phyloP scores from a whole-genome alignment of 192 early-diverging fungal genomes.

The Podila epigama region DNA sequence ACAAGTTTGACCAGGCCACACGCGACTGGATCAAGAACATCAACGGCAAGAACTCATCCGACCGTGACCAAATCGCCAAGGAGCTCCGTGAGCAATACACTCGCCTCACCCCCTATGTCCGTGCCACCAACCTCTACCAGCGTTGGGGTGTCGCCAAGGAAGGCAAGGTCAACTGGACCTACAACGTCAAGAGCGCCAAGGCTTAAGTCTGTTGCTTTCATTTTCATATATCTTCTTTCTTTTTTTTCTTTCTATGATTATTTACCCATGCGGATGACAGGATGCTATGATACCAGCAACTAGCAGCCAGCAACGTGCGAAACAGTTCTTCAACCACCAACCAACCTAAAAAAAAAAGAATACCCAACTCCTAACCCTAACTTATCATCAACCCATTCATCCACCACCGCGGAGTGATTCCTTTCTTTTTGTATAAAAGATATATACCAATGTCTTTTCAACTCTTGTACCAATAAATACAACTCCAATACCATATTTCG shows the following conservation, averaged over 20 bases:
- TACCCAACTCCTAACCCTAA: background rate
- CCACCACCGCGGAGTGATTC: background rate
- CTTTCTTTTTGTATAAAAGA: background rate
- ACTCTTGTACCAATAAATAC: no score
- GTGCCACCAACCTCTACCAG: constrained; percentile 54
- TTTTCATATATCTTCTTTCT: background rate
- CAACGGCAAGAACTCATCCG: constrained; percentile 48
- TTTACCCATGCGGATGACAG: background rate
- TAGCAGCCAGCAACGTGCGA: background rate
- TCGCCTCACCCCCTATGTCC: constrained; percentile 58
- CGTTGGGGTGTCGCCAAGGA: constrained; percentile 48
- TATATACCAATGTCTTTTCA: background rate
- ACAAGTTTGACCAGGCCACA: constrained; percentile 56
- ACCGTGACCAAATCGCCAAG: constrained; percentile 50
- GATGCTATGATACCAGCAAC: background rate
- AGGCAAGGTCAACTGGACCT: constrained; percentile 44
- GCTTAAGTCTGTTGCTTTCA: background rate
- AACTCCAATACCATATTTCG: no score
- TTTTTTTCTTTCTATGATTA: constrained; percentile 4
- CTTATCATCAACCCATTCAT: background rate
- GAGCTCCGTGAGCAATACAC: constrained; percentile 55
- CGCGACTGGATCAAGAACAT: constrained; percentile 58
- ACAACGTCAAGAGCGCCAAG: constrained; percentile 49
- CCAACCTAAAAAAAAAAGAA: background rate
- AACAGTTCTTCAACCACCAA: background rate